phyloP scores from a whole-genome alignment of 2,329 filamentous ascomycete genomes.

The Cordyceps javanica region DNA sequence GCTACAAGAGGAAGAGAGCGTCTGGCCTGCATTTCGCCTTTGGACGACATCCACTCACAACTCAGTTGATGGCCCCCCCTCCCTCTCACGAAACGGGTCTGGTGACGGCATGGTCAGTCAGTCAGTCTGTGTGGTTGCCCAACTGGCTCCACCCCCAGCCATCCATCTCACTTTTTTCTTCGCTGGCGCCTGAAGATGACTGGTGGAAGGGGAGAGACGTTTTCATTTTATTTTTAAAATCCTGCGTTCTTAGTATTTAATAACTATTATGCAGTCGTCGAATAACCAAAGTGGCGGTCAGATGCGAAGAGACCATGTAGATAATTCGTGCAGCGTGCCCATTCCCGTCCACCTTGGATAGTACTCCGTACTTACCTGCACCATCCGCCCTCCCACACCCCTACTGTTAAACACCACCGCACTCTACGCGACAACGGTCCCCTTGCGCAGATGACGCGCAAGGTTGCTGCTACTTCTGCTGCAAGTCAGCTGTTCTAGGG shows the following conservation, averaged over 20 bases:
- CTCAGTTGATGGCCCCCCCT: background rate
- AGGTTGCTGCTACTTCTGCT: constrained; percentile 1
- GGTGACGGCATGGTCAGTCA: constrained; percentile 12
- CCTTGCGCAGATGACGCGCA: constrained; percentile 4
- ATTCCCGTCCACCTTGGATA: background rate
- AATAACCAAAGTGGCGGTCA: constrained; percentile 4
- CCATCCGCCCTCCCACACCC: background rate
- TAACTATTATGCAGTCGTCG: background rate
- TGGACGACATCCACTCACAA: constrained; percentile 1
- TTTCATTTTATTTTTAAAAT: background rate
- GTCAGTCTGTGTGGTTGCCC: constrained; percentile 11
- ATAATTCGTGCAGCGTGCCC: background rate
- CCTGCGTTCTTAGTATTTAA: background rate
- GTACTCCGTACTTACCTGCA: background rate
- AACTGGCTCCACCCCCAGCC: constrained; percentile 13
- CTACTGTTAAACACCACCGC: no score
- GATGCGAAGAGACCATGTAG: background rate
- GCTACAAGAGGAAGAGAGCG: background rate
- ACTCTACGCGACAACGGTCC: background rate
- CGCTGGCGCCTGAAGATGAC: background rate
- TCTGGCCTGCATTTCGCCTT: background rate
- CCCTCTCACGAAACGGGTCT: constrained; percentile 5
- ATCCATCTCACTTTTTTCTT: constrained; percentile 9
- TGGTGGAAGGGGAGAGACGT: constrained; percentile 2
- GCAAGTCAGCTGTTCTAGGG: constrained; percentile 4